phyloP scores from a whole-genome alignment of 805 yeast species.

The Suhomyces vadensis region DNA sequence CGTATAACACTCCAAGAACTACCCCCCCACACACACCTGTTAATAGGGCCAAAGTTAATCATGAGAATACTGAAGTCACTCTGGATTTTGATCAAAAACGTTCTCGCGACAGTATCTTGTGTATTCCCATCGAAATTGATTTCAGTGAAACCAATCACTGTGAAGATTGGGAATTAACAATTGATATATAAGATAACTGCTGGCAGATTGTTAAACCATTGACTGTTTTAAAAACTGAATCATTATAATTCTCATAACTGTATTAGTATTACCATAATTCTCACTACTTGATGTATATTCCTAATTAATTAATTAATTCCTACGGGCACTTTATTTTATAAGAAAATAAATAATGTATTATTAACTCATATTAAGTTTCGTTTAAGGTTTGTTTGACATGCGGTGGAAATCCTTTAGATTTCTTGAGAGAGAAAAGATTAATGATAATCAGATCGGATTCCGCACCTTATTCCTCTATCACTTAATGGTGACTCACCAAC shows the following conservation, averaged over 20 bases:
- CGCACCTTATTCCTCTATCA: too few species aligned
- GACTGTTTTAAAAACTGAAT: not conserved
- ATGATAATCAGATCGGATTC: too few species aligned
- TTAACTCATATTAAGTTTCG: too few species aligned
- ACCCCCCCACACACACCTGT: conserved; percentile 1
- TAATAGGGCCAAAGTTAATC: not conserved
- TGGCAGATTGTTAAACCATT: not conserved
- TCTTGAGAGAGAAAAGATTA: too few species aligned
- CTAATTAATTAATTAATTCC: too few species aligned
- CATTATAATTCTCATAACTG: not conserved
- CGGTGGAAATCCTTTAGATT: too few species aligned
- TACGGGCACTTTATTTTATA: too few species aligned
- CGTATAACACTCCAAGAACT: not conserved
- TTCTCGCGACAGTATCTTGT: not conserved
- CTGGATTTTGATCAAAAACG: not conserved
- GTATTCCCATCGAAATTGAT: conserved; percentile 4
- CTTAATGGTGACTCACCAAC: too few species aligned
- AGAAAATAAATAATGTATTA: too few species aligned
- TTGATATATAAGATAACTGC: conserved; percentile 1
- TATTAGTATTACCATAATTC: not conserved
- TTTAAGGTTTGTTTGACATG: too few species aligned
- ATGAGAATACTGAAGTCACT: not conserved
- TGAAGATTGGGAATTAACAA: conserved; percentile 1
- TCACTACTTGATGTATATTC: not conserved
- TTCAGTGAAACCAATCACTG: not conserved